phyloP scores from a whole-genome alignment of 108 stramenopile genomes.

The Discostella pseudostelligera region DNA sequence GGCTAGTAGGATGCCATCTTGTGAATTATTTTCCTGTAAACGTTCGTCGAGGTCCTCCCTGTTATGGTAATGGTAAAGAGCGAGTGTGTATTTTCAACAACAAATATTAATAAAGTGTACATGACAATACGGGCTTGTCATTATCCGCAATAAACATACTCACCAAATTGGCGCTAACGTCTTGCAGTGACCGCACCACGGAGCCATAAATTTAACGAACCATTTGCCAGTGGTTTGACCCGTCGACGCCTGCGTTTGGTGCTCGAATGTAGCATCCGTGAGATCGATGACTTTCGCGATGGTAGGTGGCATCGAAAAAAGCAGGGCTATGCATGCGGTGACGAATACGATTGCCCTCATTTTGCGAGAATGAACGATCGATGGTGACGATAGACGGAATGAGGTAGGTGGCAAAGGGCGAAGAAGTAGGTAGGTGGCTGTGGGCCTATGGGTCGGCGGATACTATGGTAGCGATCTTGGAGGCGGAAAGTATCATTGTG shows the following conservation, averaged over 20 bases:
- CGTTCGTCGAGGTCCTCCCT: slow-evolving; percentile 42
- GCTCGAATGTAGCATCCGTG: slow-evolving; percentile 49
- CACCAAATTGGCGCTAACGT: slow-evolving; percentile 44
- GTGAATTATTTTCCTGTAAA: slow-evolving; percentile 21
- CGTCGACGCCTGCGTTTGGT: slow-evolving; percentile 52
- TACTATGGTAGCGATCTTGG: too few species aligned
- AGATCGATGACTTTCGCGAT: slow-evolving; percentile 43
- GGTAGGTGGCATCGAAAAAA: neutral
- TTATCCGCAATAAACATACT: too few species aligned
- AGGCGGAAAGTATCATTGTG: too few species aligned
- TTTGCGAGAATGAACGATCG: neutral
- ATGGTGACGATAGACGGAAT: too few species aligned
- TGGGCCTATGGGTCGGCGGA: too few species aligned
- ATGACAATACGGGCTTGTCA: too few species aligned
- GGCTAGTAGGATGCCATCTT: slow-evolving; percentile 51
- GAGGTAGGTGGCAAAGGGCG: too few species aligned
- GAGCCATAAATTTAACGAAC: slow-evolving; percentile 53
- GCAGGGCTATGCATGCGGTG: slow-evolving; percentile 7
- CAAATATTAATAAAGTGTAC: neutral
- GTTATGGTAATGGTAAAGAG: neutral
- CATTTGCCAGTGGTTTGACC: slow-evolving; percentile 51
- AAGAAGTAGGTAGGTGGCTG: too few species aligned
- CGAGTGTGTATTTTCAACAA: neutral
- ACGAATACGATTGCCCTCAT: slow-evolving; percentile 17
- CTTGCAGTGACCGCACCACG: slow-evolving; percentile 59